Conservation (phyloP, 352 stramenopile genomes). For the Chrysophaeum taylorii region DNA sequence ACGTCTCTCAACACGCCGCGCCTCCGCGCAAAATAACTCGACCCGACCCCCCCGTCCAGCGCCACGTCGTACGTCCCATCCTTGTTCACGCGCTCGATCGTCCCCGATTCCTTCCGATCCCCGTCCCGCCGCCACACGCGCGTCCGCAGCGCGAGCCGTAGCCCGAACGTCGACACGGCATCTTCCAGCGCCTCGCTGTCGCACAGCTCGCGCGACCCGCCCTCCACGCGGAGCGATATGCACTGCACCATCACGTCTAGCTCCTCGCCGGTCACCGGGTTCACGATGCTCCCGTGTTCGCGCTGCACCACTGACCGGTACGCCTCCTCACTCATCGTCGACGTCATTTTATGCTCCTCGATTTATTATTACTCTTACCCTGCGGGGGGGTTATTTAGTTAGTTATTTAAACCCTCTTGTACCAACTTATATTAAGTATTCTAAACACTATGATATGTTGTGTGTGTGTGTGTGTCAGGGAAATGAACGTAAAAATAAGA, state of each 20-base stretch:
- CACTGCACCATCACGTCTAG: slow-evolving; percentile 7
- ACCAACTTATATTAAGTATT: no score
- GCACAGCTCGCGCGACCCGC: background rate
- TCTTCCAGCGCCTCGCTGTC: slow-evolving; percentile 6
- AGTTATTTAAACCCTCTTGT: no score
- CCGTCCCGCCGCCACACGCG: background rate
- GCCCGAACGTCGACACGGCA: background rate
- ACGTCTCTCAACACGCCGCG: background rate
- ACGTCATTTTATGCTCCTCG: no score
- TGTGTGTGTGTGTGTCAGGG: no score
- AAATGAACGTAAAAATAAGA: no score
- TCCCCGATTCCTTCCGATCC: background rate
- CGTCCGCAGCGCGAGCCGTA: background rate
- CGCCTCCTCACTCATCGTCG: background rate
- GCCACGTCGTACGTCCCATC: slow-evolving; percentile 5
- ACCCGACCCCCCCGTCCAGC: background rate
- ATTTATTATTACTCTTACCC: no score
- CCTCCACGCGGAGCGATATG: background rate
- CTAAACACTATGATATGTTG: no score
- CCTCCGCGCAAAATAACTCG: no score
- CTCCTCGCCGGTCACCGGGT: slow-evolving; percentile 1
- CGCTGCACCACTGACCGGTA: background rate
- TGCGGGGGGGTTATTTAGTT: no score
- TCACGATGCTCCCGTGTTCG: background rate
- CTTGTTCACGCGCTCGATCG: background rate